Evolutionary conservation across 768 basidiomycete genomes (phyloP).

Genomic region (Amanita pseudoporphyria): DNA sequence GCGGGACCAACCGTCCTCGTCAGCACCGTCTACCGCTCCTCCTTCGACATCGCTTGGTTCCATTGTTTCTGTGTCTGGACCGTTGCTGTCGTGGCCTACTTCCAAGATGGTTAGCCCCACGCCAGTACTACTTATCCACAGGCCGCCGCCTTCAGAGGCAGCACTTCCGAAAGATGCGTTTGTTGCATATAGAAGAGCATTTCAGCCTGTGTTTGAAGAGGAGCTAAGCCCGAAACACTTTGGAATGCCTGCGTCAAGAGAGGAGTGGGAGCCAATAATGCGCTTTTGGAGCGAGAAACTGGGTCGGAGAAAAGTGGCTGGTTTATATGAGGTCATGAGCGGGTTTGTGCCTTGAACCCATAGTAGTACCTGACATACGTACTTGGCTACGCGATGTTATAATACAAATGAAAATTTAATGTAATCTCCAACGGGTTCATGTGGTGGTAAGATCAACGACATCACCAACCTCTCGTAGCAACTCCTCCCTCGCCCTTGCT

Average conservation of each 20-base stretch:
- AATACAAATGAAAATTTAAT: no score
- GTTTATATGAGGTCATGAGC: conserved; percentile 62
- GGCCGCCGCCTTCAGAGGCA: conserved; percentile 35
- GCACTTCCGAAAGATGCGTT: conserved; percentile 37
- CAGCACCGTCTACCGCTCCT: conserved; percentile 10
- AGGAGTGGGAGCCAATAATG: conserved; percentile 83
- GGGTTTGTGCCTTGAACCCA: conserved; percentile 13
- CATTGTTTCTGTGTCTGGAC: conserved; percentile 59
- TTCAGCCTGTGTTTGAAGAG: conserved; percentile 36
- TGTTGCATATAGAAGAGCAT: conserved; percentile 53
- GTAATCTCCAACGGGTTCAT: background rate
- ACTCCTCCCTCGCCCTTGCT: background rate
- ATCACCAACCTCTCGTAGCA: conserved; percentile 2
- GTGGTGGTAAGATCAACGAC: background rate
- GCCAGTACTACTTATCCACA: conserved; percentile 50
- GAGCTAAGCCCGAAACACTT: conserved; percentile 29
- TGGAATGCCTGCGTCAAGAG: conserved; percentile 69
- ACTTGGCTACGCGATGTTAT: no score
- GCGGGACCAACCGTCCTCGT: conserved; percentile 10
- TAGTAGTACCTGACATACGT: no score
- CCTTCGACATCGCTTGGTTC: conserved; percentile 41
- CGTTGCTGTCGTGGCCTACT: conserved; percentile 73
- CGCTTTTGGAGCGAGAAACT: conserved; percentile 74
- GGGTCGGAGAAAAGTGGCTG: conserved; percentile 44
- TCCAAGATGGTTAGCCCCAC: conserved; percentile 42